Evolutionary conservation across 208 protist species (phyloP).

Genomic region (Wallacemonas rigidus): DNA sequence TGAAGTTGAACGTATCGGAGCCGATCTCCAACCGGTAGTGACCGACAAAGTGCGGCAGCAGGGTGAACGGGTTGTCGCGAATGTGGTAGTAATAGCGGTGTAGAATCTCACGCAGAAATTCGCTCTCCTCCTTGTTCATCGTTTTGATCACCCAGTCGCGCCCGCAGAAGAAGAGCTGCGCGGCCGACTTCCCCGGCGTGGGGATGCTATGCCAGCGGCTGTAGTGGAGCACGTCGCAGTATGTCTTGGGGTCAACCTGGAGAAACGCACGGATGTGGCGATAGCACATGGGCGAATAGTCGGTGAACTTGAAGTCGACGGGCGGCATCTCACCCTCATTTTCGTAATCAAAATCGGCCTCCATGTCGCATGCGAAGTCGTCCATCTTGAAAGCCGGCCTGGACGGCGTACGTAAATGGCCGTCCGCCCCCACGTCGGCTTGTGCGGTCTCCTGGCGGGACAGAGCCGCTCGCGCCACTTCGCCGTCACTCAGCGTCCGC

Average conservation of each 20-base stretch:
- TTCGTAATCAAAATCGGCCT: constrained; percentile 43
- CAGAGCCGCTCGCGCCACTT: constrained; percentile 14
- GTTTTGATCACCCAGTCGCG: constrained; percentile 94
- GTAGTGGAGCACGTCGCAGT: constrained; percentile 69
- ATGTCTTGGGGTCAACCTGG: constrained; percentile 67
- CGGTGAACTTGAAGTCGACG: constrained; percentile 76
- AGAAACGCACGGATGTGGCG: constrained; percentile 90
- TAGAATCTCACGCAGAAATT: constrained; percentile 87
- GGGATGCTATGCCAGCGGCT: constrained; percentile 89
- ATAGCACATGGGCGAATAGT: constrained; percentile 94
- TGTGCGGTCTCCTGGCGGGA: background rate
- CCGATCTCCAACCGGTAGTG: constrained; percentile 80
- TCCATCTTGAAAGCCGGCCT: constrained; percentile 5
- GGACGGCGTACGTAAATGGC: background rate
- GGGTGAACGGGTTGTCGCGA: constrained; percentile 86
- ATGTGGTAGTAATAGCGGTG: constrained; percentile 93
- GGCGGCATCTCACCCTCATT: constrained; percentile 31
- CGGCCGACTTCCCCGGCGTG: constrained; percentile 87
- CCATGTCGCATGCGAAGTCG: constrained; percentile 12
- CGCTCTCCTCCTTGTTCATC: constrained; percentile 87
- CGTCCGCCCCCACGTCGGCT: background rate
- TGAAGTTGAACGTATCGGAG: constrained; percentile 71
- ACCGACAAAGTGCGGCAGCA: constrained; percentile 92
- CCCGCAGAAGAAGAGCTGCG: constrained; percentile 92
- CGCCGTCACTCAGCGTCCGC: constrained; percentile 10